Evolutionary conservation across 345 rosid genomes (phyloP).

Genomic region (Pistacia integerrima): DNA sequence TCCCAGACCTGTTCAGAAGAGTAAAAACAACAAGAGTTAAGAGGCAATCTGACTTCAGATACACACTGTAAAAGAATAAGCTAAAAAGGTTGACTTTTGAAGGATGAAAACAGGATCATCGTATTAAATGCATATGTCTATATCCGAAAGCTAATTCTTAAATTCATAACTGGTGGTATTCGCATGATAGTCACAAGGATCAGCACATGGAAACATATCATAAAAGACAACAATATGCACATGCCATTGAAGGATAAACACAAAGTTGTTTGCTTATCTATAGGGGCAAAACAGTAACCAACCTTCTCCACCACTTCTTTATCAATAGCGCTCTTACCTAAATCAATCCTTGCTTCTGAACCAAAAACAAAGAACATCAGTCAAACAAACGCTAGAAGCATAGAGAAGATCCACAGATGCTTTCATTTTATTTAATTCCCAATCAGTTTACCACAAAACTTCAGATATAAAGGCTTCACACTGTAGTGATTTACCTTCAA

Average conservation of each 20-base stretch:
- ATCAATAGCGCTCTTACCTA: conserved; percentile 66
- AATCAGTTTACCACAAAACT: neutral
- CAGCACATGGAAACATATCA: neutral
- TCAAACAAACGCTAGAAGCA: conserved; percentile 1
- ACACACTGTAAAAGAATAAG: neutral
- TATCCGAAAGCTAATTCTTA: conserved; percentile 1
- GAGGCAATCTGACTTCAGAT: neutral
- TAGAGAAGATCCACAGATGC: neutral
- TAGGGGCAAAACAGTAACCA: conserved; percentile 9
- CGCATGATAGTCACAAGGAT: neutral
- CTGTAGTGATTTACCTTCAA: conserved; percentile 58
- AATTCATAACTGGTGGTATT: conserved; percentile 5
- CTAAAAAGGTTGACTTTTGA: neutral
- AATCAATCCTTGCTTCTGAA: conserved; percentile 73
- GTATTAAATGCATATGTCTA: neutral
- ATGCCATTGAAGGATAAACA: neutral
- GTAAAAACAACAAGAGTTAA: conserved; percentile 19
- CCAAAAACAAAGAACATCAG: conserved; percentile 8
- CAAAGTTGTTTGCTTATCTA: conserved; percentile 1
- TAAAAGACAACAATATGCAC: neutral
- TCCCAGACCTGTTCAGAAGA: conserved; percentile 70
- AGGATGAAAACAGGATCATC: neutral
- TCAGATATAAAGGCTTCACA: neutral
- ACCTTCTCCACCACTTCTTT: conserved; percentile 86
- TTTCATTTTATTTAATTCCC: neutral